These are phyloP conservation scores for Glebionis coronaria DNA, from an alignment of 129 eudicot genomes.

Conservation along the genomic window DNA sequence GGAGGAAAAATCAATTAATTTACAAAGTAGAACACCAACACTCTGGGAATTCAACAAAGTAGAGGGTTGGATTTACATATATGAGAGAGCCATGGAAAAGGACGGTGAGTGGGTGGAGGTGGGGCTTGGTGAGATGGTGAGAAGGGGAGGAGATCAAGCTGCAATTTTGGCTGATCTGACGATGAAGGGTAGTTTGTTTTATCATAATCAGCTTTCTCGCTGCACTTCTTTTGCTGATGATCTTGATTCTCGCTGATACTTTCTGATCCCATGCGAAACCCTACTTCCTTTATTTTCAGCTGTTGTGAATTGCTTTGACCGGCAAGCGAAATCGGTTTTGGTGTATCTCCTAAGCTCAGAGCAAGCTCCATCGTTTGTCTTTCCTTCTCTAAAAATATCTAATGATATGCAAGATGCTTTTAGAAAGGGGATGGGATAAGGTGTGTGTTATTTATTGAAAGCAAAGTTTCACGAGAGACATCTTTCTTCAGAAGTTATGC, in stretches of 20 bases:
- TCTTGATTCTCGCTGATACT: slow-evolving; percentile 22
- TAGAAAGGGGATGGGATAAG: slow-evolving; percentile 25
- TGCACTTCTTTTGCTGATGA: slow-evolving; percentile 4
- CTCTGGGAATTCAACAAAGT: neutral
- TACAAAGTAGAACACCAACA: neutral
- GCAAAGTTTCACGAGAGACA: slow-evolving; percentile 27
- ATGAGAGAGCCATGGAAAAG: slow-evolving; percentile 71
- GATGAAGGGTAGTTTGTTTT: slow-evolving; percentile 35
- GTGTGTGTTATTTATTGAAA: slow-evolving; percentile 20
- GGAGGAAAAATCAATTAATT: too few relatives aligned
- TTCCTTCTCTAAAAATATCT: slow-evolving; percentile 26
- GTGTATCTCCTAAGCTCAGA: slow-evolving; percentile 78
- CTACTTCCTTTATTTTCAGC: slow-evolving; percentile 36
- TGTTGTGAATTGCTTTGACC: slow-evolving; percentile 32
- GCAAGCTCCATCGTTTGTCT: slow-evolving; percentile 71
- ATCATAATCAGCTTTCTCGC: slow-evolving; percentile 19
- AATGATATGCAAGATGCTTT: slow-evolving; percentile 24
- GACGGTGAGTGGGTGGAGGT: slow-evolving; percentile 35
- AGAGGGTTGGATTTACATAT: slow-evolving; percentile 40
- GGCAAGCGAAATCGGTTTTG: slow-evolving; percentile 46
- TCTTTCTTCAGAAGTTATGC: slow-evolving; percentile 31
- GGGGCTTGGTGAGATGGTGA: slow-evolving; percentile 53
- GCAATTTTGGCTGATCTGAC: slow-evolving; percentile 52
- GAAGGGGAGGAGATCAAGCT: slow-evolving; percentile 85
- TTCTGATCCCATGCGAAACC: slow-evolving; percentile 71